Evolutionary conservation across 2,329 filamentous ascomycete genomes (phyloP).

Genomic region (Apiospora marii): DNA sequence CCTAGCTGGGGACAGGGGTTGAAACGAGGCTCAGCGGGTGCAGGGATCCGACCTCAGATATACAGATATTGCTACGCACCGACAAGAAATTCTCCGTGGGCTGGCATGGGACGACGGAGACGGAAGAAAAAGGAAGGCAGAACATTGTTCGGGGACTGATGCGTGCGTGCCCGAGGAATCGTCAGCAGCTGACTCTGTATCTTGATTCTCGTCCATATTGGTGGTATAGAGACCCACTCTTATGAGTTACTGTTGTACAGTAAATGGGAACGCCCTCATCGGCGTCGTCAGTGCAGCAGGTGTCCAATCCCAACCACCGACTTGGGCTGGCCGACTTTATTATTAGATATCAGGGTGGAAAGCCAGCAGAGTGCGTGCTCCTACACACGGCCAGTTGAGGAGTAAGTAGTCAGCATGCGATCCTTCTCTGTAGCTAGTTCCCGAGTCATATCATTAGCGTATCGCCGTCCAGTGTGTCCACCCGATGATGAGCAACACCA

Average conservation of each 20-base stretch:
- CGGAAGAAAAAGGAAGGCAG: not conserved
- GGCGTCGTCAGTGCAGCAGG: not conserved
- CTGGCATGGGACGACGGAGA: not conserved
- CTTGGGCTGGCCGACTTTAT: not conserved
- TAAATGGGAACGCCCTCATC: not conserved
- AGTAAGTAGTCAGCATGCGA: not conserved
- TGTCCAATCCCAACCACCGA: not conserved
- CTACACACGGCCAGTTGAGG: not conserved
- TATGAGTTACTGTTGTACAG: not conserved
- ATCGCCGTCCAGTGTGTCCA: not conserved
- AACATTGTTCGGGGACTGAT: not conserved
- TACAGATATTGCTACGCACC: not conserved
- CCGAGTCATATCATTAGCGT: not conserved
- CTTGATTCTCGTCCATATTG: not conserved
- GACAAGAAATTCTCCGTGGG: conserved; percentile 14
- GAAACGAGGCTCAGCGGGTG: conserved; percentile 16
- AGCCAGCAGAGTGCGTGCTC: not conserved
- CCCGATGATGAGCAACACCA: not conserved
- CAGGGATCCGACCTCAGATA: conserved; percentile 10
- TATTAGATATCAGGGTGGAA: not conserved
- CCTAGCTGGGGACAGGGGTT: conserved; percentile 11
- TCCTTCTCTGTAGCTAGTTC: not conserved
- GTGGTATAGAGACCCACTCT: not conserved
- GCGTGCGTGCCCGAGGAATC: not conserved
- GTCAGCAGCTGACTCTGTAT: not conserved